Base-by-base conservation (phyloP, 1,284 basidiomycete species). In the Meira nashicola region DNA sequence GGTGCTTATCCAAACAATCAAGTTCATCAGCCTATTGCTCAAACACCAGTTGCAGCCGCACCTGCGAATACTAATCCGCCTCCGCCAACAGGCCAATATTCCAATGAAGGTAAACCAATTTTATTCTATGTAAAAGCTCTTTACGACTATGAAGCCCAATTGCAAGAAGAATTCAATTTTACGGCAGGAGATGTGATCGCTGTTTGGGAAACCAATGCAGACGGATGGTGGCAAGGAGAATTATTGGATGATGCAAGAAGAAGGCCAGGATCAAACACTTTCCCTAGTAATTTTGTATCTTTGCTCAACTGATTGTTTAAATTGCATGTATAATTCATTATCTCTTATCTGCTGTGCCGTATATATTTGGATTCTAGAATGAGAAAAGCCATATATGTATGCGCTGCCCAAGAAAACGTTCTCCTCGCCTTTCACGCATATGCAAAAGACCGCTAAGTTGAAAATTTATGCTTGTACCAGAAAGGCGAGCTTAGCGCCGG, bases 131-230 rank as follows among this genome's bases (percentile, higher is more conserved):
- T 78, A 55, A 76, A 70, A 82, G 93, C 93, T 39, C 80, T 96
- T 70, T 96, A 92, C 78, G 90, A 95, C 77, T 96, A 96, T 73
- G 80, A 81, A 14, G 92, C 92, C 21, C 87, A 88, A 17, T 89
- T 89, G 62, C 86, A 88, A 2, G 88, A 91, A 76, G 90, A 93
- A 79, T 78, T 80, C 89, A 93, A 79, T 78, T 93, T 94, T 84
- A 89, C 91, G 73, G 83, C 86, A 21, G 89, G 88, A 5, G 92
- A 94, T 78, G 88, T 94, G 64, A 93, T 95, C 70, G 92, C 91
- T 9, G 90, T 94, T 3, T 93, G 89, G 1, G 84, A 86, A 46
- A 92, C 90, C 14, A 90, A 91, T 11, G 89, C 93, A 65, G 92
- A 95, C 71, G 91, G 90, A 1, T 94, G 92, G 92, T 94, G 91